phyloP scores from a whole-genome alignment of 2,329 filamentous ascomycete species.

The Elsinoe batatas region DNA sequence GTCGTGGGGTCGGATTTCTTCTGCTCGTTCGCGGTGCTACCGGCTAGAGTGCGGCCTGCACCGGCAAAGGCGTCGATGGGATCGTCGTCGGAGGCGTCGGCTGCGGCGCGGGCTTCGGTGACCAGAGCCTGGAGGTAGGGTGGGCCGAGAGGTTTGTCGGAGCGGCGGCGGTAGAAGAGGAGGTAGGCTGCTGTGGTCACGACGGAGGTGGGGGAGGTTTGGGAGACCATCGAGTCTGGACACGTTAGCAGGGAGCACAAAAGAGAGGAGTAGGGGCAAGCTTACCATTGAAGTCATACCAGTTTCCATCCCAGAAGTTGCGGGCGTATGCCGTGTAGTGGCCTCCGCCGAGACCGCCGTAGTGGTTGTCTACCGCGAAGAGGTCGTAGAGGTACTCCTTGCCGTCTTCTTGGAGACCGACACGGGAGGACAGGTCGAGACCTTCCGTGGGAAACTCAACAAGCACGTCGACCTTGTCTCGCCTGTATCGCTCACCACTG shows the following conservation, averaged over 20 bases:
- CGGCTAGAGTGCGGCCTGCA: conserved; percentile 52
- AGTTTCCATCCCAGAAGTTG: conserved; percentile 79
- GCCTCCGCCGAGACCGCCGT: conserved; percentile 81
- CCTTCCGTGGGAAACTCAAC: conserved; percentile 88
- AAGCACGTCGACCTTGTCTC: conserved; percentile 83
- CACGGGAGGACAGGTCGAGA: conserved; percentile 69
- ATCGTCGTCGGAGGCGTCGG: conserved; percentile 30
- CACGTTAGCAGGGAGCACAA: conserved; percentile 32
- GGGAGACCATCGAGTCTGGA: conserved; percentile 64
- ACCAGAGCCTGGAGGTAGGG: conserved; percentile 62
- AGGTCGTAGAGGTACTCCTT: conserved; percentile 84
- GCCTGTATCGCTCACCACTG: conserved; percentile 67
- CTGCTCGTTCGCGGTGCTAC: neutral
- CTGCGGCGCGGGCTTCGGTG: conserved; percentile 49
- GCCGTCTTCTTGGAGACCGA: conserved; percentile 68
- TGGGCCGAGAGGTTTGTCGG: conserved; percentile 67
- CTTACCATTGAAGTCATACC: conserved; percentile 96
- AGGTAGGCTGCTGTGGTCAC: conserved; percentile 77
- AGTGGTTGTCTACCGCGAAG: conserved; percentile 93
- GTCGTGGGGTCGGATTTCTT: neutral
- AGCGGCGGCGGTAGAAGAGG: conserved; percentile 87
- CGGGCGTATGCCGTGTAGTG: conserved; percentile 94
- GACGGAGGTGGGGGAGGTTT: conserved; percentile 51
- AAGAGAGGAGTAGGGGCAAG: conserved; percentile 14
- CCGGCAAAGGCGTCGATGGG: conserved; percentile 45